Evolutionary conservation across 129 eudicot species (phyloP).

Genomic region (Arctium minus): DNA sequence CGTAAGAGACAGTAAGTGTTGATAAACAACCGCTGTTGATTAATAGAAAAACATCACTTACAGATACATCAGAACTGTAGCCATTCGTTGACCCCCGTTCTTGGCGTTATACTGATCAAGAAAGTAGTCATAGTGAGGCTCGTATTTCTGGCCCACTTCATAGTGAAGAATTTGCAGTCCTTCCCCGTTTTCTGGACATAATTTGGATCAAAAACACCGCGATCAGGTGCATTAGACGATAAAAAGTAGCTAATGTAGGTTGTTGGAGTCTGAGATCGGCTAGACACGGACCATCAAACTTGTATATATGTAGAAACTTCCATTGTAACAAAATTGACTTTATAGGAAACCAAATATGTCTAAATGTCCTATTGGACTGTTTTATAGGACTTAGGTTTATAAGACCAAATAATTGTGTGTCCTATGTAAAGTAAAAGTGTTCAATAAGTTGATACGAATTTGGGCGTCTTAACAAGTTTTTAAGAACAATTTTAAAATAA

Average conservation of each 20-base stretch:
- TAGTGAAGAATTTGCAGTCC: conserved; percentile 89
- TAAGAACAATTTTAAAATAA: not conserved
- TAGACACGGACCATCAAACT: not conserved
- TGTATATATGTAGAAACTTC: not conserved
- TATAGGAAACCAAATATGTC: not conserved
- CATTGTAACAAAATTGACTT: not conserved
- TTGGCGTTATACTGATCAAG: conserved; percentile 63
- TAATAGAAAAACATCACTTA: conserved; percentile 34
- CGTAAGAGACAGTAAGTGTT: not conserved
- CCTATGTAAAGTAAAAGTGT: not conserved
- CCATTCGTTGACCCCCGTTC: conserved; percentile 90
- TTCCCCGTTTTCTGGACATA: conserved; percentile 77
- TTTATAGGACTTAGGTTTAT: too few species aligned
- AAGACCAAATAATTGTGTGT: not conserved
- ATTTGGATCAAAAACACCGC: not conserved
- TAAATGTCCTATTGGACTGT: not conserved
- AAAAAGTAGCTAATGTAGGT: not conserved
- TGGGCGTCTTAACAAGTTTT: not conserved
- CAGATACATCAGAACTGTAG: conserved; percentile 93
- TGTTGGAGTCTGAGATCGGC: not conserved
- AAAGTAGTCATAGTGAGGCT: conserved; percentile 90
- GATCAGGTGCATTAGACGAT: not conserved
- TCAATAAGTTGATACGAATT: not conserved
- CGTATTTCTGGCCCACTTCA: conserved; percentile 88
- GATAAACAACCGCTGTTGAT: too few species aligned